Conservation (phyloP, 2,329 filamentous ascomycete species). For the Trichoderma afroharzianum region DNA sequence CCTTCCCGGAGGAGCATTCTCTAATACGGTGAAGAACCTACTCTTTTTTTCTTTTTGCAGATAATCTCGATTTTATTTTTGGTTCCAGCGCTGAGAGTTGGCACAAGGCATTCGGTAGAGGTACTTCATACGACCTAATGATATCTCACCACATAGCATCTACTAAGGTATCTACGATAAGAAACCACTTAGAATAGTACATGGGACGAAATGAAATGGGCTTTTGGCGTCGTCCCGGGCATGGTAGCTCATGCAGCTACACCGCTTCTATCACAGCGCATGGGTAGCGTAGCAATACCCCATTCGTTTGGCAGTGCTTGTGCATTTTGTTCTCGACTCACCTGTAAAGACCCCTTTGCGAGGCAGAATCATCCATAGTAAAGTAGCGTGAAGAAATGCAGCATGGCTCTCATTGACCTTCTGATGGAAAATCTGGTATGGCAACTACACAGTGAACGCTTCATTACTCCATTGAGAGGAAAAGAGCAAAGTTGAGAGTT, state of each 20-base stretch:
- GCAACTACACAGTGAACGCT: background rate
- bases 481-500: background rate
- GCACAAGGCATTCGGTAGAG: background rate
- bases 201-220: background rate
- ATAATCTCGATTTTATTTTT: background rate
- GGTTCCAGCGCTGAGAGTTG: background rate
- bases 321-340: background rate
- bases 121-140: background rate
- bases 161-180: background rate
- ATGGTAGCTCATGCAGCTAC: background rate
- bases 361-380: background rate
- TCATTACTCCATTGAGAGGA: background rate
- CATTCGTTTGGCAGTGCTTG: background rate
- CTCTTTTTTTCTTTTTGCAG: too few relatives aligned
- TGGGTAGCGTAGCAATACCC: background rate
- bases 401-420: background rate
- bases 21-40: background rate
- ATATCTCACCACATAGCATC: background rate
- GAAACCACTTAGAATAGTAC: background rate
- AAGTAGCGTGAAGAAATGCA: background rate
- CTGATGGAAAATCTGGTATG: background rate
- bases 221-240: background rate
- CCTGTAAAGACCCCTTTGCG: background rate
- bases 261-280: background rate
- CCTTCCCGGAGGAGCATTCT: constrained; percentile 19